phyloP scores from a whole-genome alignment of 352 stramenopile species.

The Sclerospora graminicola region DNA sequence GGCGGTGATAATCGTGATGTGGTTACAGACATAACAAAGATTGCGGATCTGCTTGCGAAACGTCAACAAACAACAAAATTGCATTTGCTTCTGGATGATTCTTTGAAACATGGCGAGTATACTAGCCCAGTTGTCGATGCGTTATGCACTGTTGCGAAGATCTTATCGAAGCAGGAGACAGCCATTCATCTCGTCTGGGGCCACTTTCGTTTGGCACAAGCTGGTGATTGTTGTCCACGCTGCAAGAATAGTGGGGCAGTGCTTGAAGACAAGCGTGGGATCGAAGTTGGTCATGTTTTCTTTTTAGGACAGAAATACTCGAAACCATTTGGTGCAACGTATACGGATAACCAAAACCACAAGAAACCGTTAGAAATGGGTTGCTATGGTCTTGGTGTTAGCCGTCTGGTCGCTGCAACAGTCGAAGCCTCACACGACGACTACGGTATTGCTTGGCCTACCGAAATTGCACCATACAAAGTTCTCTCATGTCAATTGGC shows the following conservation, averaged over 20 bases:
- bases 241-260: constrained; percentile 24
- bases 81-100: constrained; percentile 64
- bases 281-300: constrained; percentile 86
- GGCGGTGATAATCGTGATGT: constrained; percentile 44
- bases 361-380: constrained; percentile 79
- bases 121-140: constrained; percentile 10
- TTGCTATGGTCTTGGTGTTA: constrained; percentile 83
- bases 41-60: constrained; percentile 14
- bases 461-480: constrained; percentile 72
- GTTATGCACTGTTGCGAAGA: constrained; percentile 11
- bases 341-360: constrained; percentile 31
- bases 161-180: constrained; percentile 9
- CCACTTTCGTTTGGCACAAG: constrained; percentile 53
- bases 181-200: constrained; percentile 18
- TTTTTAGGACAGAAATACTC: constrained; percentile 87
- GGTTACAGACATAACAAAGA: constrained; percentile 13
- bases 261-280: constrained; percentile 69
- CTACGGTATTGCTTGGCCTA: constrained; percentile 74
- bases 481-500: constrained; percentile 68
- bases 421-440: constrained; percentile 76
- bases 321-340: constrained; percentile 63
- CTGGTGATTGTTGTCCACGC: constrained; percentile 53
- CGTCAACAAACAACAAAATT: constrained; percentile 14
- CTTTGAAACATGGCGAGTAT: constrained; percentile 19
- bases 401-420: constrained; percentile 64